Percentiles rank a stretch among this genome's conserved stretches.
These are phyloP conservation scores for Puccinia coronata DNA, from an alignment of 1,284 basidiomycete species.

Conservation along the genomic window DNA sequence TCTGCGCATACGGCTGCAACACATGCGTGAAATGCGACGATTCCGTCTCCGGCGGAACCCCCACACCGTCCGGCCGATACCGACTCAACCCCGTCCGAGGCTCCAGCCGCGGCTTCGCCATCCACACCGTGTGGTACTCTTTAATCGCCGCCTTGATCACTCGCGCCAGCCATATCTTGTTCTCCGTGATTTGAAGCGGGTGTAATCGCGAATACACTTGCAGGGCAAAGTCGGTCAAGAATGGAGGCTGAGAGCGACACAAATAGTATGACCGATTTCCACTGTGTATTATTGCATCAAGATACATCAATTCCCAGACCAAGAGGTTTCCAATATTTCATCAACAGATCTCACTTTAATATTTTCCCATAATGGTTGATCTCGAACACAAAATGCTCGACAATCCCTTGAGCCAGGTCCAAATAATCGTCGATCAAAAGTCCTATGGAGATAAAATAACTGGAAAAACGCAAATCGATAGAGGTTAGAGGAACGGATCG, in stretches of 20 bases:
- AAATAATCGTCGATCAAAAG: slow-evolving; percentile 91
- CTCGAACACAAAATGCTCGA: slow-evolving; percentile 98
- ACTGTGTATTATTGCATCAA: background rate
- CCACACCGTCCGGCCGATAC: slow-evolving; percentile 88
- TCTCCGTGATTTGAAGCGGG: slow-evolving; percentile 74
- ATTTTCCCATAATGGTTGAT: slow-evolving; percentile 93
- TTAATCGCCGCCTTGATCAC: slow-evolving; percentile 97
- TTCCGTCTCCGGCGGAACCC: slow-evolving; percentile 97
- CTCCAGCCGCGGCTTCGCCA: slow-evolving; percentile 87
- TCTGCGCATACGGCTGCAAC: slow-evolving; percentile 87
- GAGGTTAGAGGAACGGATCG: background rate
- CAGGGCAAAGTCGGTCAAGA: slow-evolving; percentile 96
- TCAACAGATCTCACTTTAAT: slow-evolving; percentile 56
- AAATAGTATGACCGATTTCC: slow-evolving; percentile 66
- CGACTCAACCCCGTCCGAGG: slow-evolving; percentile 88
- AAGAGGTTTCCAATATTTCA: background rate
- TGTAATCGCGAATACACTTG: slow-evolving; percentile 97
- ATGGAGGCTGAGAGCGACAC: slow-evolving; percentile 92
- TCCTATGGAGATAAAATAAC: slow-evolving; percentile 90
- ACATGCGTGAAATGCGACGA: slow-evolving; percentile 97
- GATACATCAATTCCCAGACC: background rate
- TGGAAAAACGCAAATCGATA: slow-evolving; percentile 56
- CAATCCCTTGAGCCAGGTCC: slow-evolving; percentile 91
- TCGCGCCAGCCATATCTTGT: slow-evolving; percentile 86
- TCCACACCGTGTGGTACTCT: slow-evolving; percentile 98